phyloP scores from a whole-genome alignment of 805 yeast genomes.

The Wickerhamiella parazyma region DNA sequence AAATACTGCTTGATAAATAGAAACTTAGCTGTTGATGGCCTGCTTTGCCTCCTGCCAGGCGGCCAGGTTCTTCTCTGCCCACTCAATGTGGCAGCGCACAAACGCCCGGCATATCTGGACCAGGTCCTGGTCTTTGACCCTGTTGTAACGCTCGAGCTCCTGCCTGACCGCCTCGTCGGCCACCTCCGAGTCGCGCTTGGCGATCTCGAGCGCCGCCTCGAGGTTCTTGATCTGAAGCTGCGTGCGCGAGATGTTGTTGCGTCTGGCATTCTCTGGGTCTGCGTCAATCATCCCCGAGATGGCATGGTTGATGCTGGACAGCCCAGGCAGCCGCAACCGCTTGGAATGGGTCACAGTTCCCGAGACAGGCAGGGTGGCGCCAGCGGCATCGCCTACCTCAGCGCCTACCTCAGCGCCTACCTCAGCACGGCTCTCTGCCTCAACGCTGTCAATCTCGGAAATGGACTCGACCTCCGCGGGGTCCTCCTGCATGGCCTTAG shows the following conservation, averaged over 20 bases:
- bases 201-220: conserved; percentile 37
- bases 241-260: conserved; percentile 35
- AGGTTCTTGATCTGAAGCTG: conserved; percentile 35
- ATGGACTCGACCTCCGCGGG: conserved; percentile 3
- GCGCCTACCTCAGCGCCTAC: too few species aligned
- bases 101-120: conserved; percentile 39
- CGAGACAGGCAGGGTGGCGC: neutral
- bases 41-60: conserved; percentile 50
- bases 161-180: conserved; percentile 33
- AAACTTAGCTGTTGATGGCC: conserved; percentile 14
- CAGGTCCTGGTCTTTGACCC: conserved; percentile 37
- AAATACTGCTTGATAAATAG: neutral
- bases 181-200: conserved; percentile 39
- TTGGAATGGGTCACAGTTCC: conserved; percentile 11
- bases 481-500: conserved; percentile 12
- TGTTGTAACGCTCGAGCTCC: conserved; percentile 35
- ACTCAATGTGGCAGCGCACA: conserved; percentile 41
- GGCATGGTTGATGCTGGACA: conserved; percentile 37
- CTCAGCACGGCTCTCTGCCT: neutral
- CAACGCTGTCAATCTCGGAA: neutral
- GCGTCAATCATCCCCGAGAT: conserved; percentile 51
- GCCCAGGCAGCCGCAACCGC: conserved; percentile 42
- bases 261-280: conserved; percentile 51
- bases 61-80: conserved; percentile 57
- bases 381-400: too few species aligned